phyloP scores from a whole-genome alignment of 495 filamentous ascomycete species.

The Staphylotrichum longicolle region DNA sequence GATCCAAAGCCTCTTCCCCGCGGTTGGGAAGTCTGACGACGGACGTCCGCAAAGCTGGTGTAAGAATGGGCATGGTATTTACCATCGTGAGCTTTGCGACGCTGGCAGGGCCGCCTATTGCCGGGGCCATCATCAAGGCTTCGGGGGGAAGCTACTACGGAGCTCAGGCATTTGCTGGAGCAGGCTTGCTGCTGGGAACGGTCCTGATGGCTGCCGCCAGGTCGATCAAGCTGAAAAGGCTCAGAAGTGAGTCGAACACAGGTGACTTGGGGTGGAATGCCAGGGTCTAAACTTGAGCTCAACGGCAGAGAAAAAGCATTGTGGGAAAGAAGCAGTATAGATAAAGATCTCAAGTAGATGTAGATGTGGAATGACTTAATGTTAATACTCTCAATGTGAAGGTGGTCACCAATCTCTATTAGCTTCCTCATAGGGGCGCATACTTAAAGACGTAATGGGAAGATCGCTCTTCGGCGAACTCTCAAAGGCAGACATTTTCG shows the following conservation, averaged over 20 bases:
- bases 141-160: constrained; percentile 56
- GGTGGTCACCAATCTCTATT: too few relatives aligned
- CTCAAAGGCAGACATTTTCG: too few relatives aligned
- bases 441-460: too few relatives aligned
- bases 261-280: constrained; percentile 15
- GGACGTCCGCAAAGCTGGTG: constrained; percentile 65
- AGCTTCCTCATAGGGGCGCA: too few relatives aligned
- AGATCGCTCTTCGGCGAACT: too few relatives aligned
- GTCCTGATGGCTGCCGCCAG: constrained; percentile 44
- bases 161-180: constrained; percentile 62
- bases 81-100: constrained; percentile 70
- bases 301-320: too few relatives aligned
- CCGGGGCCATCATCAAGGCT: constrained; percentile 61
- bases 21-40: constrained; percentile 59
- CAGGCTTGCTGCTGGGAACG: constrained; percentile 42
- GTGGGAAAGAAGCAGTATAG: too few relatives aligned
- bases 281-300: constrained; percentile 18
- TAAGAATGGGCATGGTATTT: constrained; percentile 78
- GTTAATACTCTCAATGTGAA: too few relatives aligned
- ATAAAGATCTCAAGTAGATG: too few relatives aligned
- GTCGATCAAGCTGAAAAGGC: constrained; percentile 35
- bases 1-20: constrained; percentile 69
- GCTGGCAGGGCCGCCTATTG: constrained; percentile 73
- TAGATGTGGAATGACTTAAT: too few relatives aligned
- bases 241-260: constrained; percentile 2